A percentile compares a stretch with the other conserved stretches of the same genome.
Conservation (phyloP, 2,329 filamentous ascomycete genomes). For the Talaromyces sp. region DNA sequence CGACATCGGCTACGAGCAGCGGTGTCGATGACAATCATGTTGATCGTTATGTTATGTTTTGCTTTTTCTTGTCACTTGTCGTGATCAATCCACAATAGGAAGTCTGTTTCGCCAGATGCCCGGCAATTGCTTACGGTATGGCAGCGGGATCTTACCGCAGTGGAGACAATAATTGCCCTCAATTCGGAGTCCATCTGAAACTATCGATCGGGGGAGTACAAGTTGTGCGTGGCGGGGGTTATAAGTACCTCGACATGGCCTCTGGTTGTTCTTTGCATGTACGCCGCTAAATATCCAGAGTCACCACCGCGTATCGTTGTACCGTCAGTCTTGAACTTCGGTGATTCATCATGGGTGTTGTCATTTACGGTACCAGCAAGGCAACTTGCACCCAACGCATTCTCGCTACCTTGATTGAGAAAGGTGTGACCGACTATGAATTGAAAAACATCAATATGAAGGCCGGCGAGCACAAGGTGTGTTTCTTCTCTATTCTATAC, state of each 20-base stretch:
- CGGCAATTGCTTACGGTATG: neutral
- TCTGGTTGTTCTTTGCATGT: neutral
- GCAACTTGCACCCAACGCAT: constrained; percentile 29
- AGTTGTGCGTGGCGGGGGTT: neutral
- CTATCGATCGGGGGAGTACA: neutral
- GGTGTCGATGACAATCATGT: neutral
- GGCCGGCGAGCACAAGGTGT: constrained; percentile 28
- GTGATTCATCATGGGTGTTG: constrained; percentile 28
- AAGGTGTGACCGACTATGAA: constrained; percentile 28
- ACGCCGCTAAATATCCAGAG: neutral
- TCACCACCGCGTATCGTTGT: neutral
- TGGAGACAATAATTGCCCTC: neutral
- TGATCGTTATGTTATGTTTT: neutral
- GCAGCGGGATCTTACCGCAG: neutral
- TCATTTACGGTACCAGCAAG: constrained; percentile 27
- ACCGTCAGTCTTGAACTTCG: neutral
- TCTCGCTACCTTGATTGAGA: constrained; percentile 28
- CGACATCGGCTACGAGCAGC: neutral
- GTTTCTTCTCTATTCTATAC: neutral
- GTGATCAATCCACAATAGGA: neutral
- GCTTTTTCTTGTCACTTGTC: neutral
- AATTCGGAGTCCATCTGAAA: neutral
- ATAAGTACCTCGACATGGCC: neutral
- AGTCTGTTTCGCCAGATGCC: neutral
- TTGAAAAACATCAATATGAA: constrained; percentile 26